These are phyloP conservation scores for Lunasporangiospora selenospora DNA, from an alignment of 192 early-diverging fungal species.

Conservation along the genomic window DNA sequence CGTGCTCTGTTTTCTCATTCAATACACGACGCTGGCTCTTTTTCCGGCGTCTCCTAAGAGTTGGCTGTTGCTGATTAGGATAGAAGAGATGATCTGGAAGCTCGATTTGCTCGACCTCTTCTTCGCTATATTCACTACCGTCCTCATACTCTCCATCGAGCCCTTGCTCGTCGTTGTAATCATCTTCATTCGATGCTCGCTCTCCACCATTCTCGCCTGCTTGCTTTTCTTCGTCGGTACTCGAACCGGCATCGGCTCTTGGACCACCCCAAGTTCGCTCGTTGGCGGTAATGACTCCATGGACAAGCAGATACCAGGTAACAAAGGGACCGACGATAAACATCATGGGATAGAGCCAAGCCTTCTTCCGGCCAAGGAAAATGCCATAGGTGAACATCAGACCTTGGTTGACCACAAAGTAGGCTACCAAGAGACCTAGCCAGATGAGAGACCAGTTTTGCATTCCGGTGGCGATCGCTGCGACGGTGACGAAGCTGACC, in stretches of 20 bases:
- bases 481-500: slow-evolving; percentile 9
- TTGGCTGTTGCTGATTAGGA: slow-evolving; percentile 3
- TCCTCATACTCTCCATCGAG: not conserved
- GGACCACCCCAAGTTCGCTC: slow-evolving; percentile 25
- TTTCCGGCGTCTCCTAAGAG: not conserved
- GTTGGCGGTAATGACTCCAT: slow-evolving; percentile 25
- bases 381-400: slow-evolving; percentile 10
- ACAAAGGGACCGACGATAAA: slow-evolving; percentile 19
- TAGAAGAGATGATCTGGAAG: slow-evolving; percentile 22
- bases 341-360: slow-evolving; percentile 14
- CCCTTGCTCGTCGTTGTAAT: no score
- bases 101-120: not conserved
- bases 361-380: slow-evolving; percentile 17
- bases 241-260: slow-evolving; percentile 7
- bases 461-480: slow-evolving; percentile 3
- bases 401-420: not conserved
- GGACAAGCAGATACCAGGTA: slow-evolving; percentile 17
- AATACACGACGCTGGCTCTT: not conserved
- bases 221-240: not conserved
- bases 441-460: slow-evolving; percentile 14
- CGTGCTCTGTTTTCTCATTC: no score
- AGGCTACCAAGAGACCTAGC: slow-evolving; percentile 4
- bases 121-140: not conserved
- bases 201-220: not conserved
- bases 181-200: no score